phyloP scores from a whole-genome alignment of 2,329 filamentous ascomycete genomes.

The Pezicula carpinea region DNA sequence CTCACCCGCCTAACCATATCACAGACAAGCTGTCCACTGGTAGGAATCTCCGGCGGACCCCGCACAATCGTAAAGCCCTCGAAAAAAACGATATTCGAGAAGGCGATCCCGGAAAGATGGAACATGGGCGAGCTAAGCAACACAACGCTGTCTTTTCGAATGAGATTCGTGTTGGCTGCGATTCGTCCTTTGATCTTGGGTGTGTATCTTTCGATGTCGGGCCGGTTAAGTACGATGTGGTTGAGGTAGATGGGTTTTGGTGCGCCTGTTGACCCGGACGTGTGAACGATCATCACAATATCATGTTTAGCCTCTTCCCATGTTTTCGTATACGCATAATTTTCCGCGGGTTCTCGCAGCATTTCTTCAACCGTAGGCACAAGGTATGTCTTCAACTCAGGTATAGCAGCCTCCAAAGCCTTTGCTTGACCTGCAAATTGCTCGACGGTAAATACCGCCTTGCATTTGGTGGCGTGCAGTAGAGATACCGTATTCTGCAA shows the following conservation, averaged over 20 bases:
- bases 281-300: conserved; percentile 8
- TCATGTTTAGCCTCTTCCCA: conserved; percentile 2
- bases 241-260: conserved; percentile 45
- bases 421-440: conserved; percentile 3
- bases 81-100: conserved; percentile 1
- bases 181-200: too few relatives aligned
- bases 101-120: conserved; percentile 14
- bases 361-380: conserved; percentile 8
- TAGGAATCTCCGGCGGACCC: conserved; percentile 5
- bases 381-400: conserved; percentile 5
- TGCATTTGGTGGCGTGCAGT: conserved; percentile 10
- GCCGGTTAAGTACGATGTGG: neutral
- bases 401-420: neutral
- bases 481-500: conserved; percentile 14
- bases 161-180: too few relatives aligned
- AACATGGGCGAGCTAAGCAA: conserved; percentile 8
- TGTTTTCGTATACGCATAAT: conserved; percentile 2
- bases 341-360: neutral
- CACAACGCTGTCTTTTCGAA: neutral
- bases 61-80: conserved; percentile 4
- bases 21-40: conserved; percentile 9
- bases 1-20: conserved; percentile 18
- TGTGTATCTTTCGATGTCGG: neutral
- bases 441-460: conserved; percentile 11
- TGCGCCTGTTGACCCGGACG: conserved; percentile 48